Percentiles rank a stretch among this genome's conserved stretches.
Evolutionary conservation across 495 filamentous ascomycete species (phyloP).

Genomic region (Xylaria flabelliformis): DNA sequence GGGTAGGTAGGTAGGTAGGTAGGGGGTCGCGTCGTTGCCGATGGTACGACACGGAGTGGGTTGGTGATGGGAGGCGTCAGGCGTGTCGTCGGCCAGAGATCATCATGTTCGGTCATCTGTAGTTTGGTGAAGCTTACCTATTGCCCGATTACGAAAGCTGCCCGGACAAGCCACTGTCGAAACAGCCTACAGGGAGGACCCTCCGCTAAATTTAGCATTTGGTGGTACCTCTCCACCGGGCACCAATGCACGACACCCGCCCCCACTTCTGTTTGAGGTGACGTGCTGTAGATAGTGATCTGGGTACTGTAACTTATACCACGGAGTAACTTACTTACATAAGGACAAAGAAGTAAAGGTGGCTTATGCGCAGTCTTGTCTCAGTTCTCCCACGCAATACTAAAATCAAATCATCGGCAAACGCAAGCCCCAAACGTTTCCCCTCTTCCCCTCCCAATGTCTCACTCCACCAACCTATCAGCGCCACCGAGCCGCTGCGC

Average conservation of each 20-base stretch:
- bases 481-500: constrained; percentile 3
- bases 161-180: not conserved
- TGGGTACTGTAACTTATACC: no score
- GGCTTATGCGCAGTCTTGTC: not conserved
- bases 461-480: constrained; percentile 24
- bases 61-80: constrained; percentile 12
- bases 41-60: constrained; percentile 5
- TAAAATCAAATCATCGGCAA: not conserved
- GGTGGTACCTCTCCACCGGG: not conserved
- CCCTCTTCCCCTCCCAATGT: constrained; percentile 13
- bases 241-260: constrained; percentile 23
- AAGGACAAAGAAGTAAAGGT: not conserved
- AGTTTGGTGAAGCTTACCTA: not conserved
- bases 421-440: constrained; percentile 16
- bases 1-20: no score
- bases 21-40: constrained; percentile 1
- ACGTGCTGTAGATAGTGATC: not conserved
- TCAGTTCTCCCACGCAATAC: not conserved
- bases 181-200: not conserved
- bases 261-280: constrained; percentile 13
- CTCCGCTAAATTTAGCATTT: constrained; percentile 13
- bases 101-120: not conserved
- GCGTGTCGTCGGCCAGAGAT: not conserved
- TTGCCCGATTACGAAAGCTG: constrained; percentile 10
- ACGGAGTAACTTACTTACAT: not conserved